Evolutionary conservation across 108 stramenopile species (phyloP).

Genomic region (Stephanodiscus minutulus): DNA sequence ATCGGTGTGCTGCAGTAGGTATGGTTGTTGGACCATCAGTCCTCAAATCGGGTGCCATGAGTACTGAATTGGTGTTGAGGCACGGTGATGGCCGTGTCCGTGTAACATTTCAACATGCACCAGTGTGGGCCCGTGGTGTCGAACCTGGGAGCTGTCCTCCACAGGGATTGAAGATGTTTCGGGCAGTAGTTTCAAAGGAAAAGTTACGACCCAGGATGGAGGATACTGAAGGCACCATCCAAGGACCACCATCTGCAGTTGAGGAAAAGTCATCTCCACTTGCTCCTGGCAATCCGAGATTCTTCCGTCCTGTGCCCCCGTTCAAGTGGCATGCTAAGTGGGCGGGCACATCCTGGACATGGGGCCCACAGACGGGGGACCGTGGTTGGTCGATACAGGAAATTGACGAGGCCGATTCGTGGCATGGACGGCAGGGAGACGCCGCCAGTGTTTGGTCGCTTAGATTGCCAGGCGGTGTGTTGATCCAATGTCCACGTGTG

Average conservation of each 20-base stretch:
- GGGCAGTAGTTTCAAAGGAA: constrained; percentile 73
- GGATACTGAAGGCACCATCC: constrained; percentile 35
- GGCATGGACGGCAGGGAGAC: constrained; percentile 77
- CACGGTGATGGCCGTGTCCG: constrained; percentile 81
- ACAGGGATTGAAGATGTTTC: constrained; percentile 79
- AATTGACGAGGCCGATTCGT: constrained; percentile 81
- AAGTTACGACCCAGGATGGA: constrained; percentile 46
- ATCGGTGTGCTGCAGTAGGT: constrained; percentile 52
- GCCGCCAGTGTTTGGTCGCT: constrained; percentile 63
- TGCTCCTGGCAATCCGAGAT: constrained; percentile 59
- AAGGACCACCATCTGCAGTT: constrained; percentile 63
- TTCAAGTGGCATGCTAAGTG: constrained; percentile 85
- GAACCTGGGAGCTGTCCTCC: constrained; percentile 82
- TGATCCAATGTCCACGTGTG: constrained; percentile 75
- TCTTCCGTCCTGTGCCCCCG: constrained; percentile 75
- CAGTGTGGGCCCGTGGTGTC: constrained; percentile 78
- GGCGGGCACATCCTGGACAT: constrained; percentile 83
- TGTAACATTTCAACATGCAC: constrained; percentile 86
- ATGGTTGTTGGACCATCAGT: constrained; percentile 78
- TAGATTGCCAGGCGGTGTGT: constrained; percentile 69
- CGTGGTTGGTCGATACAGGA: constrained; percentile 78
- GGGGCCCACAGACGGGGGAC: constrained; percentile 80
- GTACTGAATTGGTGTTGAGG: constrained; percentile 73
- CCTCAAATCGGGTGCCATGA: constrained; percentile 67
- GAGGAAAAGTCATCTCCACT: constrained; percentile 61